Percentiles rank a stretch among this genome's conserved stretches.
Evolutionary conservation across 768 basidiomycete genomes (phyloP).

Genomic region (Cantharellus cinnabarinus): DNA sequence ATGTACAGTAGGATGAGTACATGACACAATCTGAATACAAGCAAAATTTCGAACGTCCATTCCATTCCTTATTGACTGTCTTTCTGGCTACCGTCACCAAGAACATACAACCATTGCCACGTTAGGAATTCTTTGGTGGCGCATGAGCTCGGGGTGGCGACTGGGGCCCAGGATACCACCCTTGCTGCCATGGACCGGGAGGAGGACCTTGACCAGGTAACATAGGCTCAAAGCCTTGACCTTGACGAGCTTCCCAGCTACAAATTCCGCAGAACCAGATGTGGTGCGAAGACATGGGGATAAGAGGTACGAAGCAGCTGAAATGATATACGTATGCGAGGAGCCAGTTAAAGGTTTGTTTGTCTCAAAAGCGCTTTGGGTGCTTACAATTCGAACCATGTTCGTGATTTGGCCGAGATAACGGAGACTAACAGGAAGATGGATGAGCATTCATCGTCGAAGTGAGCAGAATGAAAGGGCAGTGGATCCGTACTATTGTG

Average conservation of each 20-base stretch:
- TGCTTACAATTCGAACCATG: slow-evolving; percentile 48
- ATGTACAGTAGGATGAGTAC: too few species aligned
- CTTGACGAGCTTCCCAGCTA: slow-evolving; percentile 28
- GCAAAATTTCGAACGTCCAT: too few species aligned
- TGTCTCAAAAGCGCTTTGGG: neutral
- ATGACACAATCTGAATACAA: too few species aligned
- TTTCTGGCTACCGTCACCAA: too few species aligned
- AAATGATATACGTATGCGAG: neutral
- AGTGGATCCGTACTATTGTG: slow-evolving; percentile 32
- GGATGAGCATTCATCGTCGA: neutral
- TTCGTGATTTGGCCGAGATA: slow-evolving; percentile 38
- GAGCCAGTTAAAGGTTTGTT: neutral
- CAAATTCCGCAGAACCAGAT: slow-evolving; percentile 59
- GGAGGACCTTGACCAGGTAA: slow-evolving; percentile 8
- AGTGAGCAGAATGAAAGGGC: neutral
- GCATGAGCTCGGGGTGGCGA: neutral
- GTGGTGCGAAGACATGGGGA: slow-evolving; percentile 40
- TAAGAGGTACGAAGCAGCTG: slow-evolving; percentile 39
- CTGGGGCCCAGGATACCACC: neutral
- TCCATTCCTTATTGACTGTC: too few species aligned
- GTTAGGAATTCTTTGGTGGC: neutral
- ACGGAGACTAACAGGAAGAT: slow-evolving; percentile 27
- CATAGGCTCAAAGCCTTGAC: slow-evolving; percentile 19
- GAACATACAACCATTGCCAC: too few species aligned
- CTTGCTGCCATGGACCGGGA: neutral